phyloP scores from a whole-genome alignment of 2,329 filamentous ascomycete species.

The Lachnellula arida region DNA sequence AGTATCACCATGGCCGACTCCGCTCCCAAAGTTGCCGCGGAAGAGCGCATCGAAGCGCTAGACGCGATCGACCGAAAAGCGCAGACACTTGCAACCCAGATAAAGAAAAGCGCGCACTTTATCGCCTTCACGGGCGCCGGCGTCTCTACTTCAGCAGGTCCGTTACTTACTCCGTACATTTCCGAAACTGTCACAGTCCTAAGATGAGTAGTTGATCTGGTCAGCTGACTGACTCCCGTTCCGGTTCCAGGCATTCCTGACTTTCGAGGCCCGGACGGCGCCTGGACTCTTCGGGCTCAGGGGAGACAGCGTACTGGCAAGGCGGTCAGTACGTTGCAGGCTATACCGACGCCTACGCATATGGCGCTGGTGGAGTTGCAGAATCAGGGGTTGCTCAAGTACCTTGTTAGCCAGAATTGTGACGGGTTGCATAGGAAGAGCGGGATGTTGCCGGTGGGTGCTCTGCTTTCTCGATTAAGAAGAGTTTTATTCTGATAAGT shows the following conservation, averaged over 20 bases:
- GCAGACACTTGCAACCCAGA: slow-evolving; percentile 33
- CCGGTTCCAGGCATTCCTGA: slow-evolving; percentile 41
- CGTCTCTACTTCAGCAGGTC: slow-evolving; percentile 43
- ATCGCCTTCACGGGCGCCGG: slow-evolving; percentile 45
- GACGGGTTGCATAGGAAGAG: slow-evolving; percentile 43
- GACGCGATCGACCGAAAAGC: slow-evolving; percentile 35
- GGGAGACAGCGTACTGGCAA: slow-evolving; percentile 33
- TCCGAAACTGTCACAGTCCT: neutral
- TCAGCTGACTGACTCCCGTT: neutral
- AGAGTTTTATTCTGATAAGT: neutral
- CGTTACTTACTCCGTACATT: neutral
- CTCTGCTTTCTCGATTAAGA: neutral
- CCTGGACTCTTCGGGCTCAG: slow-evolving; percentile 42
- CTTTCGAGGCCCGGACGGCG: slow-evolving; percentile 43
- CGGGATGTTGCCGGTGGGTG: slow-evolving; percentile 41
- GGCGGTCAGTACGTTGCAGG: slow-evolving; percentile 37
- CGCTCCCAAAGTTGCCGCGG: slow-evolving; percentile 20
- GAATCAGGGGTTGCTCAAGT: slow-evolving; percentile 37
- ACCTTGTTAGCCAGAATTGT: slow-evolving; percentile 43
- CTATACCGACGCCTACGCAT: slow-evolving; percentile 41
- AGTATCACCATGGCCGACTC: slow-evolving; percentile 14
- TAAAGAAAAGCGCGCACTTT: slow-evolving; percentile 41
- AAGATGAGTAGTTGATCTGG: neutral
- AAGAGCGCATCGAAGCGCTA: slow-evolving; percentile 28
- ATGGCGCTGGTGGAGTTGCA: slow-evolving; percentile 45